phyloP scores from a whole-genome alignment of 1,284 basidiomycete genomes.

The Marasmius fiardii region DNA sequence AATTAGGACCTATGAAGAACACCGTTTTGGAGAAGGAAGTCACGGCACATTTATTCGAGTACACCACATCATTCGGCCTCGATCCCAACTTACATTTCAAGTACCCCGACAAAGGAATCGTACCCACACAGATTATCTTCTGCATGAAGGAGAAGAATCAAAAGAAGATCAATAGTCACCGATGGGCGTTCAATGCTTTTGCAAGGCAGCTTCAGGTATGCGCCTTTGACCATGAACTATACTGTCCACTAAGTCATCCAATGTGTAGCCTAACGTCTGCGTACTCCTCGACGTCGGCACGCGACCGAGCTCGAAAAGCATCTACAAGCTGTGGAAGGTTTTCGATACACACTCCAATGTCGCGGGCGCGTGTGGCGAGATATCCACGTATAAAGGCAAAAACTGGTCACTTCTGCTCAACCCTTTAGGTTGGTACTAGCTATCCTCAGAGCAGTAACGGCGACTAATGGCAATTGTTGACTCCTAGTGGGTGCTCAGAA shows the following conservation, averaged over 20 bases:
- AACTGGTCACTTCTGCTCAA: slow-evolving; percentile 81
- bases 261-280: slow-evolving; percentile 77
- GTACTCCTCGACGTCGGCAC: slow-evolving; percentile 94
- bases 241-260: slow-evolving; percentile 8
- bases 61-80: slow-evolving; percentile 88
- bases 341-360: slow-evolving; percentile 94
- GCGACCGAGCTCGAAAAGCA: slow-evolving; percentile 76
- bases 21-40: slow-evolving; percentile 85
- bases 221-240: neutral
- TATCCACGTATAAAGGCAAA: slow-evolving; percentile 90
- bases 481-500: slow-evolving; percentile 84
- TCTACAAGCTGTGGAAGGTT: slow-evolving; percentile 94
- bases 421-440: slow-evolving; percentile 62
- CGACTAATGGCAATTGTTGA: too few species aligned
- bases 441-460: slow-evolving; percentile 9
- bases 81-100: slow-evolving; percentile 90
- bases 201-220: slow-evolving; percentile 64
- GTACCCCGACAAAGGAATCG: slow-evolving; percentile 94
- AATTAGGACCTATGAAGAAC: slow-evolving; percentile 86
- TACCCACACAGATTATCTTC: slow-evolving; percentile 90
- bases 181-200: slow-evolving; percentile 97
- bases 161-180: slow-evolving; percentile 95
- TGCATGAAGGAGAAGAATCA: slow-evolving; percentile 94
- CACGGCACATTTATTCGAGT: slow-evolving; percentile 94
- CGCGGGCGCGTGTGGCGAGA: slow-evolving; percentile 94